Percentiles rank a stretch among this genome's conserved stretches.
phyloP scores from a whole-genome alignment of 495 filamentous ascomycete species.

The Annulohypoxylon nitens region DNA sequence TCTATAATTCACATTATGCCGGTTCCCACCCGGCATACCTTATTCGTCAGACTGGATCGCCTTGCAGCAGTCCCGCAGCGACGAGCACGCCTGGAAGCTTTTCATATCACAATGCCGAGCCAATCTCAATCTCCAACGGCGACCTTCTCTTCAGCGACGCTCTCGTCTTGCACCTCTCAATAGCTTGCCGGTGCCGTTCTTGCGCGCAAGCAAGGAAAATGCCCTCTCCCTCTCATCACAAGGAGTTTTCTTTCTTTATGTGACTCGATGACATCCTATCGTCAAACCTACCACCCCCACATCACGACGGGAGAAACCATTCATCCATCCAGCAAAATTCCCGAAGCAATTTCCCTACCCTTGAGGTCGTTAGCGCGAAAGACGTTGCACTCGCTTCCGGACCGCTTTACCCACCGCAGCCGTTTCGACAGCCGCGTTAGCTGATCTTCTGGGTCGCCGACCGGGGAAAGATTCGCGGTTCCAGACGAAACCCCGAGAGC shows the following conservation, averaged over 20 bases:
- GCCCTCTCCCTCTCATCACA: not conserved
- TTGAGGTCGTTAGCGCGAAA: constrained; percentile 31
- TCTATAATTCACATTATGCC: constrained; percentile 45
- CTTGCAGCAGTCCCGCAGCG: constrained; percentile 42
- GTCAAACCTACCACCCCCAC: not conserved
- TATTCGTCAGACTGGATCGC: constrained; percentile 40
- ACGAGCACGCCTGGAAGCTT: constrained; percentile 34
- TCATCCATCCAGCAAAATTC: constrained; percentile 27
- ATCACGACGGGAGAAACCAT: not conserved
- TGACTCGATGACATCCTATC: constrained; percentile 1
- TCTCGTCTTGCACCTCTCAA: constrained; percentile 15
- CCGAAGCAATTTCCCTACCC: constrained; percentile 29
- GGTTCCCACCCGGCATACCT: constrained; percentile 46
- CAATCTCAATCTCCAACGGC: constrained; percentile 23
- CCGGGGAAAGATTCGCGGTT: constrained; percentile 43
- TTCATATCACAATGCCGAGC: constrained; percentile 41
- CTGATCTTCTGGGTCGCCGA: constrained; percentile 48
- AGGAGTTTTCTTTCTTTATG: not conserved
- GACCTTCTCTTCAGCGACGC: constrained; percentile 3
- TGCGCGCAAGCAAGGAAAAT: constrained; percentile 26
- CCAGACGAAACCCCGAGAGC: constrained; percentile 46
- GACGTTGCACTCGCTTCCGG: constrained; percentile 48
- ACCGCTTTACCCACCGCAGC: constrained; percentile 47
- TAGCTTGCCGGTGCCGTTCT: not conserved
- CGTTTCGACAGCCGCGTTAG: constrained; percentile 46